A percentile compares a stretch with the other conserved stretches of the same genome.
These are phyloP conservation scores for Lactifluus echinatus DNA, from an alignment of 768 basidiomycete genomes.

Conservation along the genomic window DNA sequence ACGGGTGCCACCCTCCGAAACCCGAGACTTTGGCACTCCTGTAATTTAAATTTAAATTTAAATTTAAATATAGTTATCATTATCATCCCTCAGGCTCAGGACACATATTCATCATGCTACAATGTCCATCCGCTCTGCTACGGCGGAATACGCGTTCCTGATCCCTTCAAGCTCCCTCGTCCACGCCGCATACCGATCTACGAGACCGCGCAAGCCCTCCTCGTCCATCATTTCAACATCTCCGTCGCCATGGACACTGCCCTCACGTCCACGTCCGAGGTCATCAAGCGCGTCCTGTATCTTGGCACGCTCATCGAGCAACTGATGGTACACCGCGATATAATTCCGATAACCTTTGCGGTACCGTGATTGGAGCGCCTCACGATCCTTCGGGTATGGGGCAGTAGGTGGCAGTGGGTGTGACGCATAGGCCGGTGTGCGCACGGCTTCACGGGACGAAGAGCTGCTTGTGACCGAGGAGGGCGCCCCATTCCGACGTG, in stretches of 20 bases:
- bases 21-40: too few species aligned
- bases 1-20: neutral
- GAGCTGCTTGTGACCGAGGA: slow-evolving; percentile 22
- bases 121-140: slow-evolving; percentile 20
- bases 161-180: slow-evolving; percentile 49
- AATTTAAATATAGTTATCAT: slow-evolving; percentile 9
- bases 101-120: too few species aligned
- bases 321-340: slow-evolving; percentile 36
- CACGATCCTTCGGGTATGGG: slow-evolving; percentile 40
- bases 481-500: slow-evolving; percentile 19
- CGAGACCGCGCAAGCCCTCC: slow-evolving; percentile 42
- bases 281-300: slow-evolving; percentile 44
- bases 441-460: slow-evolving; percentile 27
- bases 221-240: slow-evolving; percentile 36
- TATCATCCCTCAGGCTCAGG: too few species aligned
- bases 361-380: slow-evolving; percentile 45
- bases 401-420: slow-evolving; percentile 14
- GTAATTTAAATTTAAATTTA: too few species aligned
- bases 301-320: slow-evolving; percentile 43
- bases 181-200: slow-evolving; percentile 36
- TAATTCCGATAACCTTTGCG: slow-evolving; percentile 45
- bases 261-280: slow-evolving; percentile 30
- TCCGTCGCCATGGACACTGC: slow-evolving; percentile 40
- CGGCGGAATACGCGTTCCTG: slow-evolving; percentile 30
- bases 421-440: slow-evolving; percentile 2